Evolutionary conservation across 2,329 filamentous ascomycete species (phyloP), one percentile per base, ranked within the genome.

Genomic region (Metarhizium album): DNA sequence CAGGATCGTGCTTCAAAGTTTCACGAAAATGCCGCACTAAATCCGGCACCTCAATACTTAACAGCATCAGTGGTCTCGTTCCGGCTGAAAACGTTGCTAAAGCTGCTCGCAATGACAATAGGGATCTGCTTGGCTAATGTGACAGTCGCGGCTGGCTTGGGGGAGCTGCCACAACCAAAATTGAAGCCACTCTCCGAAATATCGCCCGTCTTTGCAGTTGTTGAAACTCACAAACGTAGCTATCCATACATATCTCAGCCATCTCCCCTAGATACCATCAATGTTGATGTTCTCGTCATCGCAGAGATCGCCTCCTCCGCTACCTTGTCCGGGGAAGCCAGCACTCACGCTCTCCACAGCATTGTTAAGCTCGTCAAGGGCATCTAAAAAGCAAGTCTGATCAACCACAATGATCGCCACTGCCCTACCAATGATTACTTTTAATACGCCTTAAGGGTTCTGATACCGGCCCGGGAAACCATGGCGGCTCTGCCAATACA

Each of bases 181-280:
- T 94, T 95, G 73, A 83, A 93, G 31, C 90, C 90, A 0, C 83
- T 71, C 0, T 96, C 90, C 1, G 96, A 78, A 50, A 96, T 87
- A 60, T 97, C 90, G 46, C 81, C 82, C 0, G 79, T 63, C 56
- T 78, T 77, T 45, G 86, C 83, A 83, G 73, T 1, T 69, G 66
- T 9, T 74, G 67, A 64, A 96, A 96, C 0, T 73, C 64, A 0
- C 77, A 70, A 64, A 97, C 91, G 70, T 95, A 97, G 74, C 97
- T 97, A 64, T 86, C 79, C 90, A 97, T 96, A 67, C 86, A 90
- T 0, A 90, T 90, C 57, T 86, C 74, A 0, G 89, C 88, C 91
- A 97, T 96, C 51, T 81, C 81, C 54, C 88, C 84, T 97, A 97
- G 65, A 97, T 95, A 49, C 79, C 84, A 62, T 97, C 91, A 0